Evolutionary conservation across 495 filamentous ascomycete species (phyloP).

Genomic region (Barbatosphaeria neglecta): DNA sequence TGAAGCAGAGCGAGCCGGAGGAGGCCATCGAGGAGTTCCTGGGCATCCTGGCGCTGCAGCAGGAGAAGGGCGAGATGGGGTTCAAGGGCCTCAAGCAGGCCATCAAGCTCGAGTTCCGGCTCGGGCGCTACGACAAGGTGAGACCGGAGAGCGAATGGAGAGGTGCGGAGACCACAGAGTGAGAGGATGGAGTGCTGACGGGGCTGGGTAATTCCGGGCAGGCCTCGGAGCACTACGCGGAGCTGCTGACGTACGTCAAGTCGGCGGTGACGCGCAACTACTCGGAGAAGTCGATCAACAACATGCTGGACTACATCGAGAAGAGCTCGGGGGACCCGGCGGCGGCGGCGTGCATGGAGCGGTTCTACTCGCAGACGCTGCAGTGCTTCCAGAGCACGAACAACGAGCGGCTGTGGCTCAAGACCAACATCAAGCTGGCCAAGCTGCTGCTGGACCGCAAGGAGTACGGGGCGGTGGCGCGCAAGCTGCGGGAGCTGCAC

Average conservation of each 20-base stretch:
- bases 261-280: slow-evolving; percentile 96
- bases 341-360: slow-evolving; percentile 76
- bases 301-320: slow-evolving; percentile 97
- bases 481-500: slow-evolving; percentile 81
- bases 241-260: slow-evolving; percentile 94
- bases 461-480: slow-evolving; percentile 69
- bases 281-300: slow-evolving; percentile 98
- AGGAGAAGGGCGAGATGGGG: slow-evolving; percentile 92
- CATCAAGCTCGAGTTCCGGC: slow-evolving; percentile 91
- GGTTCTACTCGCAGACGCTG: slow-evolving; percentile 89
- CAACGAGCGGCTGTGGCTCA: slow-evolving; percentile 94
- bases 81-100: slow-evolving; percentile 98
- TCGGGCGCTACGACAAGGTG: slow-evolving; percentile 74
- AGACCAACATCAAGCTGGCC: slow-evolving; percentile 96
- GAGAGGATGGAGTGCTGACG: too few species aligned
- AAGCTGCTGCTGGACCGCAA: slow-evolving; percentile 83
- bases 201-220: too few species aligned
- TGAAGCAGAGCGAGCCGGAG: slow-evolving; percentile 76
- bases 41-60: slow-evolving; percentile 67
- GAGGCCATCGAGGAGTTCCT: slow-evolving; percentile 88
- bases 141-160: too few species aligned
- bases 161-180: too few species aligned
- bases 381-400: slow-evolving; percentile 94
- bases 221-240: slow-evolving; percentile 90
- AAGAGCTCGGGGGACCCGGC: slow-evolving; percentile 73